Evolutionary conservation across 108 stramenopile genomes (phyloP).

Genomic region (Nitzschia sp.): DNA sequence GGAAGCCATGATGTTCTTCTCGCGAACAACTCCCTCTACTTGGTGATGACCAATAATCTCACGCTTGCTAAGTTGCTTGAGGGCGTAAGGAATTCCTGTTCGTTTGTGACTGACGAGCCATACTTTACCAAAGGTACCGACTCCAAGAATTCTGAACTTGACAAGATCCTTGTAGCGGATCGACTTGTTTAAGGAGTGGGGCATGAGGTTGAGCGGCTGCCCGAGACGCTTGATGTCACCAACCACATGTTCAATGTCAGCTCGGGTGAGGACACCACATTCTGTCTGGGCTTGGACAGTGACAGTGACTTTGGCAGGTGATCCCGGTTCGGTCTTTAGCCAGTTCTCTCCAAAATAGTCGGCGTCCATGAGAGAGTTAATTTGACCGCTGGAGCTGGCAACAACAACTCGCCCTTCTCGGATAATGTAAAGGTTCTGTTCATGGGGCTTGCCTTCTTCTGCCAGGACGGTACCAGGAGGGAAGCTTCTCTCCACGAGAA

Average conservation of each 20-base stretch:
- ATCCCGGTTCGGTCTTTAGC: constrained; percentile 58
- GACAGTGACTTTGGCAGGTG: constrained; percentile 58
- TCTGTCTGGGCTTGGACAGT: constrained; percentile 68
- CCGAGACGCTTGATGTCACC: constrained; percentile 70
- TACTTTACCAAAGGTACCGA: constrained; percentile 98
- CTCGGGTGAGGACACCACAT: constrained; percentile 69
- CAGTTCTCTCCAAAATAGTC: constrained; percentile 82
- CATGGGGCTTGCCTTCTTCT: constrained; percentile 70
- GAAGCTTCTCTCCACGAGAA: constrained; percentile 63
- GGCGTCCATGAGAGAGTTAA: constrained; percentile 68
- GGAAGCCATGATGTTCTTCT: constrained; percentile 90
- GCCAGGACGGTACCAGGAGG: constrained; percentile 67
- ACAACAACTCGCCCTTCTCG: constrained; percentile 65
- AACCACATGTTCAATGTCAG: constrained; percentile 72
- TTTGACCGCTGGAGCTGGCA: constrained; percentile 70
- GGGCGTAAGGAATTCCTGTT: constrained; percentile 76
- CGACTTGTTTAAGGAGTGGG: constrained; percentile 50
- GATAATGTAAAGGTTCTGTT: constrained; percentile 80
- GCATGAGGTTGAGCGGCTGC: constrained; percentile 44
- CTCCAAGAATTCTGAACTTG: constrained; percentile 92
- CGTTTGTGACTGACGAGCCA: constrained; percentile 95
- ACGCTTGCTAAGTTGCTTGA: constrained; percentile 90
- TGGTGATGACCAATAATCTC: constrained; percentile 98
- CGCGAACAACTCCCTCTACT: constrained; percentile 88
- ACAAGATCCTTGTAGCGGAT: constrained; percentile 73